Percentiles rank a stretch among this genome's conserved stretches.
Conservation (phyloP, 768 basidiomycete species). For the Flagelloscypha sp. region DNA sequence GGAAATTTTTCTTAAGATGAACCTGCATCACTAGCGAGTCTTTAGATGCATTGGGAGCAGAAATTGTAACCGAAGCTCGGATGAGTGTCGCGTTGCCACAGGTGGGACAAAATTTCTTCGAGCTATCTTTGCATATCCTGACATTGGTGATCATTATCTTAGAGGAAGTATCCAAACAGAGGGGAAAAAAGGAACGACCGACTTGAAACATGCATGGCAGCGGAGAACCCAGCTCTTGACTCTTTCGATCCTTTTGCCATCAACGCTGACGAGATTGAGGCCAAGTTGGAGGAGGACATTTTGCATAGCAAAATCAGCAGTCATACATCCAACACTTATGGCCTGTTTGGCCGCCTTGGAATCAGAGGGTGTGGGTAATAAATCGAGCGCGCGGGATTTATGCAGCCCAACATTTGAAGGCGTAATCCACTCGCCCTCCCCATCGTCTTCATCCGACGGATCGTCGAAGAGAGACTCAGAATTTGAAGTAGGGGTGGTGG, state of each 20-base stretch:
- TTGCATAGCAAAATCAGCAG: constrained; percentile 98
- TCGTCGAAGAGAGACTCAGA: constrained; percentile 55
- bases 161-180: constrained; percentile 4
- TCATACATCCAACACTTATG: constrained; percentile 84
- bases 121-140: constrained; percentile 92
- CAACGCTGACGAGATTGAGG: constrained; percentile 78
- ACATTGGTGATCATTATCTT: neutral
- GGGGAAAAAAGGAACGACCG: constrained; percentile 24
- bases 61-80: constrained; percentile 84
- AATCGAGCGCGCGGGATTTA: constrained; percentile 79
- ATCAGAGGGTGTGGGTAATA: constrained; percentile 53
- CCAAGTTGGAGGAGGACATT: constrained; percentile 95
- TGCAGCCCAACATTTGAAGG: constrained; percentile 77
- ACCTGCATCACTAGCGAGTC: constrained; percentile 69
- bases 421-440: constrained; percentile 96
- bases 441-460: constrained; percentile 71
- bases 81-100: constrained; percentile 91
- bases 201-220: constrained; percentile 99
- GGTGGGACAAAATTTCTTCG: constrained; percentile 94
- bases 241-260: constrained; percentile 83
- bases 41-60: constrained; percentile 51
- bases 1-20: constrained; percentile 94
- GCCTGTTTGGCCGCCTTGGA: constrained; percentile 27
- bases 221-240: constrained; percentile 94
- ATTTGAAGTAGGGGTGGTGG: constrained; percentile 12